Evolutionary conservation across 1,139 yeast genomes (phyloP).

Genomic region (Diutina catenulata): DNA sequence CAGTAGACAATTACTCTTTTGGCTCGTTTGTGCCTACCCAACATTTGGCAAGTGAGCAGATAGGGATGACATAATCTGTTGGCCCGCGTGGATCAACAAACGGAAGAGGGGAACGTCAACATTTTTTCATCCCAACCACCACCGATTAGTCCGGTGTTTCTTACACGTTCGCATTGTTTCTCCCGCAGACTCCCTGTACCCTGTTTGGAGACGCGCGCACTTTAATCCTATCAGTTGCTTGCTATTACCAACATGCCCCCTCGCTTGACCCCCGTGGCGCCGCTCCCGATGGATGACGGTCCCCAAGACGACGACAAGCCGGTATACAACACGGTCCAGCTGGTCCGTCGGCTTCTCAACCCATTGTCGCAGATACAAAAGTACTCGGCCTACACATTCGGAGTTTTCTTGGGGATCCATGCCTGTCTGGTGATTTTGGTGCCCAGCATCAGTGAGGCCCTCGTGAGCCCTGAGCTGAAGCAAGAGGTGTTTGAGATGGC

Average conservation of each 20-base stretch:
- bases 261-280: constrained; percentile 1
- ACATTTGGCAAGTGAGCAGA: too few species aligned
- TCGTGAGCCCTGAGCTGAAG: constrained; percentile 19
- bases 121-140: too few species aligned
- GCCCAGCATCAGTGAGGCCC: constrained; percentile 36
- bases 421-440: constrained; percentile 40
- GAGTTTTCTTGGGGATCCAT: constrained; percentile 49
- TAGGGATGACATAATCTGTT: too few species aligned
- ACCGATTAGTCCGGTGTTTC: too few species aligned
- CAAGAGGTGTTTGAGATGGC: constrained; percentile 52
- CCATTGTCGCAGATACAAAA: constrained; percentile 28
- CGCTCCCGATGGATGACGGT: not conserved
- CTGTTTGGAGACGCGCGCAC: not conserved
- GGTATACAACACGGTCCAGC: not conserved
- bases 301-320: not conserved
- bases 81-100: too few species aligned
- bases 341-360: not conserved
- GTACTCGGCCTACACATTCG: constrained; percentile 50
- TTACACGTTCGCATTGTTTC: too few species aligned
- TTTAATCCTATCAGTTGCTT: not conserved
- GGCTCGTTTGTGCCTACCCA: too few species aligned
- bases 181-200: too few species aligned
- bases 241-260: too few species aligned
- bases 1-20: too few species aligned
- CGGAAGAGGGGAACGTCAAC: too few species aligned